phyloP scores from a whole-genome alignment of 345 rosid genomes.

The Schrenkiella parvula region DNA sequence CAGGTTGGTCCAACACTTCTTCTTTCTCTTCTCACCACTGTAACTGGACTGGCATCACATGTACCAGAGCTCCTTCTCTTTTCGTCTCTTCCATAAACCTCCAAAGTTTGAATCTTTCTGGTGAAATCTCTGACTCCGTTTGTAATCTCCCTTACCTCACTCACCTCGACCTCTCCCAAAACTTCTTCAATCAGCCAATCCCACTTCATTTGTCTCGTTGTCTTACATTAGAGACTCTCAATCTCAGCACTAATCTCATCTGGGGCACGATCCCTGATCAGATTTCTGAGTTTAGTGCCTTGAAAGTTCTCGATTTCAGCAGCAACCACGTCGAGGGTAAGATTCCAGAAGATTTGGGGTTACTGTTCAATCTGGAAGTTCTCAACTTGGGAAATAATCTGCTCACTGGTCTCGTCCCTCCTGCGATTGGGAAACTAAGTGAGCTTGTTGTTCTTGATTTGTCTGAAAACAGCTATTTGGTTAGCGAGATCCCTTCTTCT shows the following conservation, averaged over 20 bases:
- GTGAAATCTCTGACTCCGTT: slow-evolving; percentile 70
- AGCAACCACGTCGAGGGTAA: slow-evolving; percentile 73
- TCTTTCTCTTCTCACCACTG: slow-evolving; percentile 52
- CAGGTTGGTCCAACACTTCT: slow-evolving; percentile 60
- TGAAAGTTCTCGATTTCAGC: slow-evolving; percentile 66
- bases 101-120: slow-evolving; percentile 83
- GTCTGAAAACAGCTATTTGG: slow-evolving; percentile 64
- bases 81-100: slow-evolving; percentile 66
- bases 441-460: slow-evolving; percentile 78
- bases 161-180: slow-evolving; percentile 69
- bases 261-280: slow-evolving; percentile 83
- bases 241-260: slow-evolving; percentile 66
- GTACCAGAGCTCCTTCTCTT: slow-evolving; percentile 49
- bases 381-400: slow-evolving; percentile 74
- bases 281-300: slow-evolving; percentile 50
- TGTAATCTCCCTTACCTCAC: slow-evolving; percentile 60
- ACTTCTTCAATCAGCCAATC: slow-evolving; percentile 75
- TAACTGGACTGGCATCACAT: slow-evolving; percentile 86
- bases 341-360: slow-evolving; percentile 70
- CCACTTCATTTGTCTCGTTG: slow-evolving; percentile 77
- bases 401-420: slow-evolving; percentile 74
- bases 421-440: slow-evolving; percentile 55
- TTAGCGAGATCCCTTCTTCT: slow-evolving; percentile 61
- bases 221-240: slow-evolving; percentile 58
- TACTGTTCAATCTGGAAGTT: slow-evolving; percentile 48